Percentiles rank a stretch among this genome's conserved stretches.
phyloP scores from a whole-genome alignment of 306 rosid species.

The Begonia masoniana region DNA sequence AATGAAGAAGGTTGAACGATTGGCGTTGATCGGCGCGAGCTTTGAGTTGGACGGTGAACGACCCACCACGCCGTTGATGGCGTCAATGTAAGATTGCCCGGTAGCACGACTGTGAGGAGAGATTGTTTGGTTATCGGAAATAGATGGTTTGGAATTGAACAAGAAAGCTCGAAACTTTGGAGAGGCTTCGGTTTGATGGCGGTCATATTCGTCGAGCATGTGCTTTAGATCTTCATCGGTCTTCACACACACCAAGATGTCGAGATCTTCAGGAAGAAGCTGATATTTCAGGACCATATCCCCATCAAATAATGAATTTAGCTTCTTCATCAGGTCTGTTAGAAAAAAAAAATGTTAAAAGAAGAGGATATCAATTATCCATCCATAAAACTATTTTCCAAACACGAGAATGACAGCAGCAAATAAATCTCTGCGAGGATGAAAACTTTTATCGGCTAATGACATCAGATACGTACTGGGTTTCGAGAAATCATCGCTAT shows the following conservation, averaged over 20 bases:
- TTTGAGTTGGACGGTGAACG: conserved; percentile 12
- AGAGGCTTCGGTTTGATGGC: conserved; percentile 25
- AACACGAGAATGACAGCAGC: neutral
- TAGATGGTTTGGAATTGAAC: conserved; percentile 29
- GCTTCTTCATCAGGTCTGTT: conserved; percentile 58
- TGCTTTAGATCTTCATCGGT: conserved; percentile 60
- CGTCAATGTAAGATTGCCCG: conserved; percentile 72
- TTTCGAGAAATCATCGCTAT: no score
- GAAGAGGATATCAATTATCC: neutral
- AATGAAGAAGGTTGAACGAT: conserved; percentile 2
- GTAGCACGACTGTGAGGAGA: conserved; percentile 13
- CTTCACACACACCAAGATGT: conserved; percentile 43
- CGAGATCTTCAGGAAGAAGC: conserved; percentile 46
- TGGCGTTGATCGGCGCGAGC: conserved; percentile 4
- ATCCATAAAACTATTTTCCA: neutral
- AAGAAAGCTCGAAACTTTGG: conserved; percentile 51
- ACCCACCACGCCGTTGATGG: conserved; percentile 42
- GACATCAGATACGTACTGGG: no score
- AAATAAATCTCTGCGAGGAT: no score
- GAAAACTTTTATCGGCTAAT: no score
- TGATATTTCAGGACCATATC: conserved; percentile 70
- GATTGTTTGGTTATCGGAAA: conserved; percentile 19
- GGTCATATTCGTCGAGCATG: conserved; percentile 64
- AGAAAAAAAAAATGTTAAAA: neutral
- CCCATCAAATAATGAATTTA: conserved; percentile 30